Conservation (phyloP, 306 rosid species). For the Oxytropis ochrocephala region DNA sequence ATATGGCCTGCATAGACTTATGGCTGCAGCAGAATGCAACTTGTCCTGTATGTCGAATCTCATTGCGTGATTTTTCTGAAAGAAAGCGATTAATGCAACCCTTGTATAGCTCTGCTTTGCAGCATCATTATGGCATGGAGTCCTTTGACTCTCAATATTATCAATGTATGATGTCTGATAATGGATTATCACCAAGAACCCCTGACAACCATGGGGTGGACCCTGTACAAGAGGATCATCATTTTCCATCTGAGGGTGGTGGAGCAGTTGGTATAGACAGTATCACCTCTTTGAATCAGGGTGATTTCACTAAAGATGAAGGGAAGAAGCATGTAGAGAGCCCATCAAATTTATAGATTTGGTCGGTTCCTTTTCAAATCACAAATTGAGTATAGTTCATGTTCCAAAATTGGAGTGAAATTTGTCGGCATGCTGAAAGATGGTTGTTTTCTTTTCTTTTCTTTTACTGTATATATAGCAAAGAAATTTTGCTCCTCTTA, state of each 20-base stretch:
- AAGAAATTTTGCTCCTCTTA: slow-evolving; percentile 7
- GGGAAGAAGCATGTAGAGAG: slow-evolving; percentile 70
- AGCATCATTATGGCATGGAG: slow-evolving; percentile 33
- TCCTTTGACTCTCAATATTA: slow-evolving; percentile 40
- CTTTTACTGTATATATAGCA: slow-evolving; percentile 39
- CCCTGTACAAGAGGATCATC: slow-evolving; percentile 39
- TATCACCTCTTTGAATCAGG: slow-evolving; percentile 30
- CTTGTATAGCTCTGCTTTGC: slow-evolving; percentile 55
- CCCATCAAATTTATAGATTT: slow-evolving; percentile 56
- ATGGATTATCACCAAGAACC: slow-evolving; percentile 30
- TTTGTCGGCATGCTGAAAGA: slow-evolving; percentile 17
- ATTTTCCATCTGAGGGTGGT: slow-evolving; percentile 35
- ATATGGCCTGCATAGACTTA: slow-evolving; percentile 76
- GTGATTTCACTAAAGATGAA: slow-evolving; percentile 40
- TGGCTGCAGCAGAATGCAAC: slow-evolving; percentile 93
- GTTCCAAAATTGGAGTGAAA: slow-evolving; percentile 12
- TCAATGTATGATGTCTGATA: slow-evolving; percentile 33
- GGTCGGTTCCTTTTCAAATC: slow-evolving; percentile 19
- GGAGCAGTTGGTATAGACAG: slow-evolving; percentile 38
- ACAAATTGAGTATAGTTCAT: slow-evolving; percentile 12
- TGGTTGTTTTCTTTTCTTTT: slow-evolving; percentile 13
- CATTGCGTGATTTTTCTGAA: slow-evolving; percentile 51
- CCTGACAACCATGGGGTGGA: slow-evolving; percentile 37
- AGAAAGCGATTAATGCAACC: slow-evolving; percentile 60
- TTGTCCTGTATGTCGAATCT: slow-evolving; percentile 88